Base-by-base conservation (phyloP, 176 grass and related monocot genomes). In the Rhynchospora breviuscula region DNA sequence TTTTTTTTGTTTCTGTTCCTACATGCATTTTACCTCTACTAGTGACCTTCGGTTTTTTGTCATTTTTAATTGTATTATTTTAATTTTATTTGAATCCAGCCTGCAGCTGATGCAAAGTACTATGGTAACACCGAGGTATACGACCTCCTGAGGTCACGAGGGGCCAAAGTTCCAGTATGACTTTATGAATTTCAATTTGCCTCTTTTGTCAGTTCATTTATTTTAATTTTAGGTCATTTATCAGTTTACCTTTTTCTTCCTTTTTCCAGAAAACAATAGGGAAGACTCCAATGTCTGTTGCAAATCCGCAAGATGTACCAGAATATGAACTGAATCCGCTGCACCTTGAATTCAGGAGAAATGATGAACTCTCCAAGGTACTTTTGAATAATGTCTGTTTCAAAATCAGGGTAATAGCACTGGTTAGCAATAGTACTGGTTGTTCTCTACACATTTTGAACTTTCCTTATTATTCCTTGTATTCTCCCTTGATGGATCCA, bases 281-380 rank as follows among this genome's bases (percentile, higher is more conserved):
- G 31, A 99, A 89, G 61, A 93, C 96, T 86, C 96, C 96, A 8
- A 99, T 99, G 96, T 70, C 43, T 18, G 96, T 99, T 57, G 91
- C 91, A 66, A 90, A 99, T 89, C 96, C 96, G 19, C 86, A 85
- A 84, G 86, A 99, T 78, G 82, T 95, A 80, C 96, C 96, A 48
- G 96, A 99, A 79, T 99, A 99, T 73, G 96, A 99, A 85, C 80
- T 99, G 80, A 99, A 95, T 65, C 96, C 93, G 13, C 79, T 91
- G 49, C 91, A 99, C 71, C 88, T 99, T 51, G 88, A 99, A 60
- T 93, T 99, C 63, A 85, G 82, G 79, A 91, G 88, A 91, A 81
- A 90, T 29, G 88, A 86, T 78, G 93, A 99, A 47, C 59, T 90
- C 61, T 86, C 80, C 59, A 93, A 95, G 92, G 96, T 79, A 93